Evolutionary conservation across 2,329 filamentous ascomycete species (phyloP), one percentile per base, ranked within the genome.

Genomic region (Pestalotiopsis sp.): DNA sequence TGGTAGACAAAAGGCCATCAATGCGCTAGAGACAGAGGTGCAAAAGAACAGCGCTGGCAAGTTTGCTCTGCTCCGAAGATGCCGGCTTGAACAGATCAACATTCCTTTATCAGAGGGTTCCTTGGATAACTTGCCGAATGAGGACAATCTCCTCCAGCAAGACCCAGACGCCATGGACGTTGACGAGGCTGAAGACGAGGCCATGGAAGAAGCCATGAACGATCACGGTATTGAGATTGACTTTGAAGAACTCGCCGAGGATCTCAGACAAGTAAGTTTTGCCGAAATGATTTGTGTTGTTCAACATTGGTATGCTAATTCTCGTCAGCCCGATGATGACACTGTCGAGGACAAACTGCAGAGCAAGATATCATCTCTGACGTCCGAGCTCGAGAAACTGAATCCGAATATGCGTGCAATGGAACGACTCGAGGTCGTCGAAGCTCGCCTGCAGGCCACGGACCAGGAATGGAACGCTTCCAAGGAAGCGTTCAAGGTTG

Each of bases 331-430:
- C 70, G 86, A 90, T 66, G 91, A 92, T 68, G 85, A 91, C 20
- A 89, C 90, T 70, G 82, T 92, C 27, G 95, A 98, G 76, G 89
- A 93, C 60, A 86, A 87, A 68, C 86, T 99, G 1, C 88, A 92
- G 66, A 93, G 97, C 66, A 91, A 90, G 75, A 94, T 99, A 72
- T 85, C 87, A 23, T 86, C 87, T 36, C 86, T 99, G 11, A 90
- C 91, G 59, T 84, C 87, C 39, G 93, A 97, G 74, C 88, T 99
- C 23, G 94, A 97, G 77, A 97, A 97, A 81, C 91, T 98, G 80
- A 95, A 96, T 70, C 96, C 96, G 31, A 98, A 99, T 80, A 97
- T 97, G 90, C 93, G 95, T 75, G 96, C 95, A 9, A 94, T 95
- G 80, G 94, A 98, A 77, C 93, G 95, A 64, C 86, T 99, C 4